These are phyloP conservation scores for Colletotrichum scovillei DNA, from an alignment of 2,329 filamentous ascomycete species.

Conservation along the genomic window DNA sequence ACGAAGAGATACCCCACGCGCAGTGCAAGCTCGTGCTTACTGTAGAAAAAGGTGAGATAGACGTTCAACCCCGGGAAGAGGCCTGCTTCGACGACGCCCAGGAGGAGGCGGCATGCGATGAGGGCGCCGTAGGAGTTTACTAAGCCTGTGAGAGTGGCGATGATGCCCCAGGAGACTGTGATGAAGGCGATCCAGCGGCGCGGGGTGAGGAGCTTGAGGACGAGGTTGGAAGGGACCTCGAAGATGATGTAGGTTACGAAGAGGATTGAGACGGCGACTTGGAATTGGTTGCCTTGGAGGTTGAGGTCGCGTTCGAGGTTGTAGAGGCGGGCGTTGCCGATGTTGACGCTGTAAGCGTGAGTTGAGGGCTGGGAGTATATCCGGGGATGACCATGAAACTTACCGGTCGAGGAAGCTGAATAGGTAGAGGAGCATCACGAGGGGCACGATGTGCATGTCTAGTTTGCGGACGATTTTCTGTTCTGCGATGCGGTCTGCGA, in stretches of 20 bases:
- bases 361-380: neutral
- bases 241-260: conserved; percentile 74
- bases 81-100: conserved; percentile 77
- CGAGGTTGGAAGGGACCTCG: conserved; percentile 73
- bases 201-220: conserved; percentile 72
- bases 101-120: conserved; percentile 75
- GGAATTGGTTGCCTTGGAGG: conserved; percentile 75
- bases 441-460: conserved; percentile 72
- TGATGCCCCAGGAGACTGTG: conserved; percentile 72
- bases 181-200: conserved; percentile 74
- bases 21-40: conserved; percentile 76
- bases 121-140: conserved; percentile 73
- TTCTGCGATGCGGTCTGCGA: conserved; percentile 48
- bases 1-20: conserved; percentile 81
- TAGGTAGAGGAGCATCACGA: conserved; percentile 77
- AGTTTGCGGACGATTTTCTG: conserved; percentile 72
- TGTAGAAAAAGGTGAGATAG: conserved; percentile 83
- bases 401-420: conserved; percentile 81
- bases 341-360: conserved; percentile 40
- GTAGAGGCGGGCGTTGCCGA: conserved; percentile 76
- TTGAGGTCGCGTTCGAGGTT: conserved; percentile 72
- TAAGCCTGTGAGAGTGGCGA: conserved; percentile 77
- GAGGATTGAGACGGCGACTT: conserved; percentile 73
- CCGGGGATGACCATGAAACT: conserved; percentile 41
- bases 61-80: conserved; percentile 76